Evolutionary conservation across 2,329 filamentous ascomycete genomes (phyloP), one percentile per base, ranked within the genome.

Genomic region (Colletotrichum sansevieriae): DNA sequence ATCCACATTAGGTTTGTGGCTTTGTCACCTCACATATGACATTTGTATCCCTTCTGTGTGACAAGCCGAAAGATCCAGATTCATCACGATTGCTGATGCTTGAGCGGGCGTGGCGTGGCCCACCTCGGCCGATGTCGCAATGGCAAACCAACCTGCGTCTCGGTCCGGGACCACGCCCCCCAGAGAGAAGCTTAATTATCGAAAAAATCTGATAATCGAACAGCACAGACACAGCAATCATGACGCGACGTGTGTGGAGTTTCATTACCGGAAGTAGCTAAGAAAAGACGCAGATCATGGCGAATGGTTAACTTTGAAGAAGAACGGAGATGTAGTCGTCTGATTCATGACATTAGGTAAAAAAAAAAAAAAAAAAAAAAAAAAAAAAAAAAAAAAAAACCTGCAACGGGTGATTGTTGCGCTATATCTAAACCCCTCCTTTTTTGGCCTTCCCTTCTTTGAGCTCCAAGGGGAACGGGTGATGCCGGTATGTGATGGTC

Each of bases 321-420:
- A 29, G 29, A 39, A n/a, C 3, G 13, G 46, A 49, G 39, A 35
- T 60, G 57, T 35, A 43, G 39, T 68, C 57, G 52, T 63, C 52
- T 67, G 41, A 63, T 70, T 63, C 58, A 54, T 68, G 46, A 65
- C 63, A 61, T 66, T 70, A 65, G 60, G 65, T 70, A 63, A 68
- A 67, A 70, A 67, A 67, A 58, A 37, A 33, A 54, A 70, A 63
- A 70, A 67, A 67, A 58, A 37, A 33, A 54, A 12, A n/a, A 63
- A 68, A 67, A 70, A 67, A 67, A 58, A 37, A 33, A 54, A 70
- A 63, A 70, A 67, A 67, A 58, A 37, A 33, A 54, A 12, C 39
- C 51, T 58, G 63, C 70, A 70, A 60, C 57, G 46, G 39, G 22
- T 51, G 46, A 55, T 60, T 52, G 52, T 41, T 63, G 66, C 59